Percentiles rank a stretch among this genome's conserved stretches.
Evolutionary conservation across 306 rosid species (phyloP).

Genomic region (Styphnolobium japonicum): DNA sequence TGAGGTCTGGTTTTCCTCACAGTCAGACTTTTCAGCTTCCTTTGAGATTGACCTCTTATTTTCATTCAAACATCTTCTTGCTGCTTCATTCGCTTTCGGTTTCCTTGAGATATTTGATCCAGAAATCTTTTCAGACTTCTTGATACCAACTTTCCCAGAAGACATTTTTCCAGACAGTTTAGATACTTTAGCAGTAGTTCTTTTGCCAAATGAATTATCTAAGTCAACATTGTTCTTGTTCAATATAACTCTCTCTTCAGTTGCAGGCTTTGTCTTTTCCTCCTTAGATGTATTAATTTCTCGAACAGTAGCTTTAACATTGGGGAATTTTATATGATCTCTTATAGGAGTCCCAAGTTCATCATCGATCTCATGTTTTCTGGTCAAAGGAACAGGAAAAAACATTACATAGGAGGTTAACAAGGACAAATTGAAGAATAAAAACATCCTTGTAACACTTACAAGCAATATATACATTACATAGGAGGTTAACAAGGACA

Average conservation of each 20-base stretch:
- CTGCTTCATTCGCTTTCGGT: conserved; percentile 34
- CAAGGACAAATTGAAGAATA: conserved; percentile 24
- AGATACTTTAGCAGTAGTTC: conserved; percentile 23
- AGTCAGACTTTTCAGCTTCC: conserved; percentile 35
- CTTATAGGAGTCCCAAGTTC: conserved; percentile 71
- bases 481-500: conserved; percentile 11
- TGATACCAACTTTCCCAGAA: conserved; percentile 33
- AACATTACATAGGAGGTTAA: conserved; percentile 13
- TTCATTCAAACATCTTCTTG: conserved; percentile 35
- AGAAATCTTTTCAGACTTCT: conserved; percentile 34
- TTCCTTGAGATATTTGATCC: conserved; percentile 44
- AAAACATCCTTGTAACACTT: conserved; percentile 38
- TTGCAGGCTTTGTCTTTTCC: conserved; percentile 38
- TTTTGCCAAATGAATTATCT: conserved; percentile 34
- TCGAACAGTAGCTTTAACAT: conserved; percentile 26
- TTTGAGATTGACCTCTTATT: conserved; percentile 29
- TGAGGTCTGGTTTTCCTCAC: conserved; percentile 36
- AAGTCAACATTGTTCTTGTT: conserved; percentile 33
- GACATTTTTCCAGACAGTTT: conserved; percentile 37
- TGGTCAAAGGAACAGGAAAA: conserved; percentile 34
- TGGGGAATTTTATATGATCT: conserved; percentile 75
- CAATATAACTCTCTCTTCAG: conserved; percentile 35
- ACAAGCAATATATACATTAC: conserved; percentile 72
- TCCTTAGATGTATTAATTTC: conserved; percentile 21
- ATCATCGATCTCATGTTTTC: conserved; percentile 75